Evolutionary conservation across 1,284 basidiomycete genomes (phyloP).

Genomic region (Dichomitus squalens): DNA sequence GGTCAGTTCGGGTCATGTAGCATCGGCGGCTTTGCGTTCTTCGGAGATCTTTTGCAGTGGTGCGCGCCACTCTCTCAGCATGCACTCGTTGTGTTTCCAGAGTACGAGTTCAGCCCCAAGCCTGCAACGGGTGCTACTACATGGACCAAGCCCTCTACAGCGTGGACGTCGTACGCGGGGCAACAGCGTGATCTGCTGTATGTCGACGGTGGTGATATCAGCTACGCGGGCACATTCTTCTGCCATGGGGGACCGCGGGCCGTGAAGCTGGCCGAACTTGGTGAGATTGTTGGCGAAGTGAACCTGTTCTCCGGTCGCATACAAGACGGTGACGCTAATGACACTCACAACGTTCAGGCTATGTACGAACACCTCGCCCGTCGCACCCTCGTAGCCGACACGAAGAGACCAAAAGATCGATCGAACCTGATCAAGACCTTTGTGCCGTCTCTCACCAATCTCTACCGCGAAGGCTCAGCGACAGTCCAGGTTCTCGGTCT

Average conservation of each 20-base stretch:
- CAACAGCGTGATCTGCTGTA: constrained; percentile 19
- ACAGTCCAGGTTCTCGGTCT: constrained; percentile 16
- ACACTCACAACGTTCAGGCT: neutral
- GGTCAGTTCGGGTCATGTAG: neutral
- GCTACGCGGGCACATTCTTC: constrained; percentile 19
- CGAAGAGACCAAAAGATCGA: neutral
- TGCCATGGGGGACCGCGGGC: constrained; percentile 11
- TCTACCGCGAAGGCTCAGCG: constrained; percentile 8
- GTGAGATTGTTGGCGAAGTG: neutral
- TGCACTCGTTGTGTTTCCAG: constrained; percentile 11
- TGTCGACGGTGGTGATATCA: constrained; percentile 8
- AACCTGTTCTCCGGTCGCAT: neutral
- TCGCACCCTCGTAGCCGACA: constrained; percentile 7
- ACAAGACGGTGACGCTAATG: neutral
- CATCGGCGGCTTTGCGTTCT: constrained; percentile 14
- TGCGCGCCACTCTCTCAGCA: constrained; percentile 11
- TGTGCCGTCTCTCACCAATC: neutral
- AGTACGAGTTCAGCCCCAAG: constrained; percentile 9
- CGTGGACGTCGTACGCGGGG: constrained; percentile 11
- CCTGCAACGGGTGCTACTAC: neutral
- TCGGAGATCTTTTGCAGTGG: constrained; percentile 8
- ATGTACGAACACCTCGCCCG: constrained; percentile 3
- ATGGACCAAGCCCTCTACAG: constrained; percentile 1
- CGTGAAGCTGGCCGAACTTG: neutral
- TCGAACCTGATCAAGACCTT: neutral